Evolutionary conservation across 192 early-diverging fungal species (phyloP).

Genomic region (Kickxella alabastrina): DNA sequence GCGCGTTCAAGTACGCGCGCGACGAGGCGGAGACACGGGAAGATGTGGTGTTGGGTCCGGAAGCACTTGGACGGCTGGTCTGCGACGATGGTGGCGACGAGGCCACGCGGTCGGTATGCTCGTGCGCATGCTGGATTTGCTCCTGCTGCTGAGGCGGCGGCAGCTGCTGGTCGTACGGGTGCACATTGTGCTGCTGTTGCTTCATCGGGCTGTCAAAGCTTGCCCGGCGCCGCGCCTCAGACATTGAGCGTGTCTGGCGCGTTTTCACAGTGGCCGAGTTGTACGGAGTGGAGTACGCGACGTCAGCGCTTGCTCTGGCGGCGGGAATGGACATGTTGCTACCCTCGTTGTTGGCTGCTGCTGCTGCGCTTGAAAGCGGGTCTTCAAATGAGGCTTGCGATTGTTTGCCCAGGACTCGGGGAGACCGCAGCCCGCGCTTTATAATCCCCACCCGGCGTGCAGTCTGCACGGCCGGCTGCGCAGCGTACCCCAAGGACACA

Average conservation of each 20-base stretch:
- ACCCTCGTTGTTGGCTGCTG: constrained; percentile 2
- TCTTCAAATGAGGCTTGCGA: constrained; percentile 39
- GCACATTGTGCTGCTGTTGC: constrained; percentile 13
- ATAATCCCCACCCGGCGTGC: constrained; percentile 44
- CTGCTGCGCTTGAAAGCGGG: constrained; percentile 43
- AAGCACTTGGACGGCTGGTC: constrained; percentile 11
- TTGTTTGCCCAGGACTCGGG: constrained; percentile 40
- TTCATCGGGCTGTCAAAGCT: background rate
- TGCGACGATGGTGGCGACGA: constrained; percentile 10
- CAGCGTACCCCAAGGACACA: constrained; percentile 5
- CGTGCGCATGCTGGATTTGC: constrained; percentile 23
- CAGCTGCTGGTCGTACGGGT: constrained; percentile 52
- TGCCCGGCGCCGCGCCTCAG: constrained; percentile 16
- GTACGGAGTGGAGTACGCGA: constrained; percentile 7
- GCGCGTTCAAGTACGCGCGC: constrained; percentile 28
- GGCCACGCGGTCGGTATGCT: constrained; percentile 27
- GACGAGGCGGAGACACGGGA: constrained; percentile 5
- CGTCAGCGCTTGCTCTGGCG: constrained; percentile 28
- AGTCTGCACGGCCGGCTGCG: constrained; percentile 21
- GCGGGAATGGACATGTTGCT: background rate
- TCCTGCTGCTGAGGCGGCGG: constrained; percentile 41
- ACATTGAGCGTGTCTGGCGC: constrained; percentile 43
- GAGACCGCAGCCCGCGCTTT: constrained; percentile 43
- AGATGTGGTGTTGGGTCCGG: background rate
- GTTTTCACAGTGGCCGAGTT: constrained; percentile 5